Base-by-base conservation (phyloP, 129 eudicot species). In the Flaveria trinervia region DNA sequence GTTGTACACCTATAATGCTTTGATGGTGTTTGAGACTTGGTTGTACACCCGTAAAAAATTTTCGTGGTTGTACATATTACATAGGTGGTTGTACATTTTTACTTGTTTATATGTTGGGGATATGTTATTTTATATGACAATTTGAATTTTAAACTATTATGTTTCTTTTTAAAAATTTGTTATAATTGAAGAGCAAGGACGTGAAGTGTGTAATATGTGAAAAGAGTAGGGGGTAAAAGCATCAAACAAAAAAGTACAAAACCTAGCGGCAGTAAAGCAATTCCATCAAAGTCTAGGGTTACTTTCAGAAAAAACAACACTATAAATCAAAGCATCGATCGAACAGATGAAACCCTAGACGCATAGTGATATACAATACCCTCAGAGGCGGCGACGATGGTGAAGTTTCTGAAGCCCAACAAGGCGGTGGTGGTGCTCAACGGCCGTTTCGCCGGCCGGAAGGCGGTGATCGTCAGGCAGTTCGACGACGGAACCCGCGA, bases 401-500 rank as follows among this genome's bases (percentile, higher is more conserved):
- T 62, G 68, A 62, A 62, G 68, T 62, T 62, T 2, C 45, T 36
- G 71, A 87, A 87, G 62, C 83, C 91, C 11, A 82, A 82, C 72
- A 87, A 87, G 74, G 91, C 86, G 12, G 91, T 87, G 49, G 77
- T 87, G 67, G 36, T 87, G 71, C 91, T 87, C 7, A 82, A 81
- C 62, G 91, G 91, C 36, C 88, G 90, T 0, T 81, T 49, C 75
- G 87, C 90, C 61, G 90, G 90, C 0, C 83, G 83, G 17, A 87
- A 84, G 79, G 88, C 86, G 4, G 80, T 78, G 39, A 87, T 87
- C 77, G 75, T 84, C 7, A 56, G 70, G 23, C 50, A 75, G n/a
- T 84, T 84, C 72, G 91, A 87, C 73, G 88, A 87, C 51, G 91
- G 91, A 36, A 86, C 85, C 2, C 82, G 88, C 1, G 91, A 87